These are phyloP conservation scores for Trichoderma orchidacearum DNA, from an alignment of 495 filamentous ascomycete species.

Conservation along the genomic window DNA sequence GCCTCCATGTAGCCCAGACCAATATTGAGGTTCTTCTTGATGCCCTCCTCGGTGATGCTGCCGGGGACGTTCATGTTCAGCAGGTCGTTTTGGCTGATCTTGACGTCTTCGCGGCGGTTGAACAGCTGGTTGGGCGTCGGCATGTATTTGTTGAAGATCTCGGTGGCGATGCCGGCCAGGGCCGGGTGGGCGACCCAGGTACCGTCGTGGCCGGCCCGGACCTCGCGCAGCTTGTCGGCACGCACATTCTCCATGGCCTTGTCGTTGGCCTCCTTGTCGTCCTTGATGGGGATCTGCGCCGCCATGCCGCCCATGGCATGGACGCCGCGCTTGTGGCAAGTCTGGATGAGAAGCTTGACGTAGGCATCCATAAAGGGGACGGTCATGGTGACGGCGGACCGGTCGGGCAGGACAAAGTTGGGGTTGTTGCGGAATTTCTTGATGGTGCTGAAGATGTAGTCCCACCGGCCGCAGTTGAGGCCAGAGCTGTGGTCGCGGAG, in stretches of 20 bases:
- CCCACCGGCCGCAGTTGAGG: slow-evolving; percentile 97
- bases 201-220: slow-evolving; percentile 88
- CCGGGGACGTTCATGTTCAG: slow-evolving; percentile 98
- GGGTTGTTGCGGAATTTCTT: slow-evolving; percentile 97
- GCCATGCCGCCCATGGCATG: slow-evolving; percentile 99
- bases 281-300: slow-evolving; percentile 97
- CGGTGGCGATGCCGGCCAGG: slow-evolving; percentile 73
- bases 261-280: slow-evolving; percentile 79
- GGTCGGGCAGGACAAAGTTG: slow-evolving; percentile 87
- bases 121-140: slow-evolving; percentile 97
- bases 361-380: slow-evolving; percentile 99
- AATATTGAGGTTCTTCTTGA: slow-evolving; percentile 96
- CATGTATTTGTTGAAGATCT: slow-evolving; percentile 98
- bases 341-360: slow-evolving; percentile 88
- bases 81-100: slow-evolving; percentile 76
- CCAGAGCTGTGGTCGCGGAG: slow-evolving; percentile 93
- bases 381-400: slow-evolving; percentile 88
- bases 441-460: slow-evolving; percentile 99
- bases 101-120: slow-evolving; percentile 77
- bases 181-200: slow-evolving; percentile 96
- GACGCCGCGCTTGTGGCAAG: slow-evolving; percentile 87
- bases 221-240: slow-evolving; percentile 93
- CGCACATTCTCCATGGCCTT: slow-evolving; percentile 87
- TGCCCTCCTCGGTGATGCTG: slow-evolving; percentile 85
- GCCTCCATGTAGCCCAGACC: slow-evolving; percentile 98